Evolutionary conservation across 495 filamentous ascomycete genomes (phyloP).

Genomic region (Podospora didyma): DNA sequence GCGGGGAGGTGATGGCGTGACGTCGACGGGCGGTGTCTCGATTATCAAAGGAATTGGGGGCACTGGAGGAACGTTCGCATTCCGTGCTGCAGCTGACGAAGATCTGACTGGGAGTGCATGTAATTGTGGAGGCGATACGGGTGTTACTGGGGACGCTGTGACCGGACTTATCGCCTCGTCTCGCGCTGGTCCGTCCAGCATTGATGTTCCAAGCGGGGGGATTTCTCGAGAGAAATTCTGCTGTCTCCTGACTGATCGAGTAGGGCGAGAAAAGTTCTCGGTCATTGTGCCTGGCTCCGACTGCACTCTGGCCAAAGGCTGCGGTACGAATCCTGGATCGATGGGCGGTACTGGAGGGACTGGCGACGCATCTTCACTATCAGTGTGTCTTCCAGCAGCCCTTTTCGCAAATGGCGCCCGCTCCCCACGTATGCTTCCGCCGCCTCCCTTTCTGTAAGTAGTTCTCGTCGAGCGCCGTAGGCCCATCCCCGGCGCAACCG

Average conservation of each 20-base stretch:
- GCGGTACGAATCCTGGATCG: constrained; percentile 48
- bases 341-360: constrained; percentile 38
- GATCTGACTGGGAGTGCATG: constrained; percentile 21
- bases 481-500: constrained; percentile 68
- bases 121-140: constrained; percentile 15
- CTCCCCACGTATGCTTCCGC: constrained; percentile 61
- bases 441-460: constrained; percentile 76
- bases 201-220: neutral
- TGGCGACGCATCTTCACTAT: constrained; percentile 52
- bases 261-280: constrained; percentile 52
- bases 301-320: constrained; percentile 63
- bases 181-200: neutral
- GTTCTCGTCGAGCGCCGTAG: constrained; percentile 88
- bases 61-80: constrained; percentile 37
- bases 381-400: constrained; percentile 47
- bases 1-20: constrained; percentile 30
- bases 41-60: constrained; percentile 68
- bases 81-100: constrained; percentile 18
- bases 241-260: constrained; percentile 39
- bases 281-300: constrained; percentile 64
- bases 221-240: constrained; percentile 37
- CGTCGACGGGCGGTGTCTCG: constrained; percentile 58
- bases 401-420: constrained; percentile 68
- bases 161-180: constrained; percentile 9
- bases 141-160: constrained; percentile 7